Evolutionary conservation across 768 basidiomycete genomes (phyloP), one percentile per base, ranked within the genome.

Genomic region (Panellus pusillus): DNA sequence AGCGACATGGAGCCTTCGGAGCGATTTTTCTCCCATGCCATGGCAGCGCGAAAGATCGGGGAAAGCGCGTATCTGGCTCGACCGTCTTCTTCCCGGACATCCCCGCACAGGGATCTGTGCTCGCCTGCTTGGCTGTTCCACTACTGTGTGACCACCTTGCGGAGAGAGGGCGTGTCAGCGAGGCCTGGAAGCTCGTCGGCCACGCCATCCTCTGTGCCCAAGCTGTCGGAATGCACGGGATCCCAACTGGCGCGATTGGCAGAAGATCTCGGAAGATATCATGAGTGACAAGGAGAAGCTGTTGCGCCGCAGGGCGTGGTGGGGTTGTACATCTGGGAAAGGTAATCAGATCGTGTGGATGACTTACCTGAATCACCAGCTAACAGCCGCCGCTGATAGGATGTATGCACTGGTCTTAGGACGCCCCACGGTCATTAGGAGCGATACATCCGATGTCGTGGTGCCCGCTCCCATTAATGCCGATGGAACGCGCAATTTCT

Each of bases 151-250:
- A 70, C 47, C 79, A 76, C 57, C 72, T 81, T 15, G 70, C 76
- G 0, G 74, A 77, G 47, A 65, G 73, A 24, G 79, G 80, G 9
- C 72, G 73, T 35, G 70, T 77, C 18, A 80, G 78, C 56, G 80
- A 78, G 56, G 75, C 75, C 3, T 78, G 78, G 75, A 76, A 76
- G 63, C 55, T 78, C 31, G 68, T 72, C n/a, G 75, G 76, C 4
- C 68, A 65, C 43, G 73, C 72, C 12, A 63, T 77, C 19, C 66
- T 74, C 35, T 68, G 66, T 47, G 76, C 75, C 17, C 64, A 72
- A 58, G 69, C 76, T 18, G 69, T 76, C 24, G 74, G 76, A 1
- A 68, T 79, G 67, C 75, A 77, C 52, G 71, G 39, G 78, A 78
- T 61, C 74, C 75, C 9, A 70, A 65, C 46, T 74, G 74, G 70